Evolutionary conservation across 2,329 filamentous ascomycete genomes (phyloP).

Genomic region (Blumeria graminis): DNA sequence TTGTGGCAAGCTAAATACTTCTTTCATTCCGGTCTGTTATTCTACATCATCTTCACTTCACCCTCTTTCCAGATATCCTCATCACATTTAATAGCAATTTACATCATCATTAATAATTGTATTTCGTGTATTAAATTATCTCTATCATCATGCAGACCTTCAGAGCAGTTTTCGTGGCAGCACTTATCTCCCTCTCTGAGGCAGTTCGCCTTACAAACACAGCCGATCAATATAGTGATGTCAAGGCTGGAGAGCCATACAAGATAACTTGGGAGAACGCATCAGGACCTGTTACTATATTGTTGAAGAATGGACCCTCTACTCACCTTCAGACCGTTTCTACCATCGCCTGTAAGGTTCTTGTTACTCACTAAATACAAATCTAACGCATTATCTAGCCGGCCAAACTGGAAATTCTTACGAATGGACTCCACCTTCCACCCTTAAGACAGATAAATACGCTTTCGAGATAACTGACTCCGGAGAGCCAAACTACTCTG

Average conservation of each 20-base stretch:
- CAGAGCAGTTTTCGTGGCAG: conserved; percentile 5
- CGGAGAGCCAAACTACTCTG: conserved; percentile 9
- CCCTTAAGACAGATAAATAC: conserved; percentile 6
- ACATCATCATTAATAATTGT: background rate
- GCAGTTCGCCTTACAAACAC: conserved; percentile 10
- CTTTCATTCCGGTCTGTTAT: too few relatives aligned
- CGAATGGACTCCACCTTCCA: conserved; percentile 8
- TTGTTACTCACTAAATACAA: background rate
- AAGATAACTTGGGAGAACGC: conserved; percentile 11
- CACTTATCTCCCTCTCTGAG: conserved; percentile 7
- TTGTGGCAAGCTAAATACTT: too few relatives aligned
- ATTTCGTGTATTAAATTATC: conserved; percentile 8
- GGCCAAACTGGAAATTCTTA: conserved; percentile 9
- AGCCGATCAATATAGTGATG: conserved; percentile 5
- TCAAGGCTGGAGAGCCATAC: conserved; percentile 9
- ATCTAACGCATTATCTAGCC: conserved; percentile 4
- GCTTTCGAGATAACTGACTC: conserved; percentile 12
- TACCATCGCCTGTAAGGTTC: conserved; percentile 10
- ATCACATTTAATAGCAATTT: background rate
- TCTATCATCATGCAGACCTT: conserved; percentile 9
- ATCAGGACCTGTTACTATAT: conserved; percentile 10
- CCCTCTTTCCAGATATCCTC: too few relatives aligned
- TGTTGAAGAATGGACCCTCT: conserved; percentile 11
- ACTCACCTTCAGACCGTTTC: conserved; percentile 8
- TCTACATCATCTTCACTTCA: too few relatives aligned